phyloP scores from a whole-genome alignment of 352 stramenopile genomes.

The Phytophthora macrochlamydospora region DNA sequence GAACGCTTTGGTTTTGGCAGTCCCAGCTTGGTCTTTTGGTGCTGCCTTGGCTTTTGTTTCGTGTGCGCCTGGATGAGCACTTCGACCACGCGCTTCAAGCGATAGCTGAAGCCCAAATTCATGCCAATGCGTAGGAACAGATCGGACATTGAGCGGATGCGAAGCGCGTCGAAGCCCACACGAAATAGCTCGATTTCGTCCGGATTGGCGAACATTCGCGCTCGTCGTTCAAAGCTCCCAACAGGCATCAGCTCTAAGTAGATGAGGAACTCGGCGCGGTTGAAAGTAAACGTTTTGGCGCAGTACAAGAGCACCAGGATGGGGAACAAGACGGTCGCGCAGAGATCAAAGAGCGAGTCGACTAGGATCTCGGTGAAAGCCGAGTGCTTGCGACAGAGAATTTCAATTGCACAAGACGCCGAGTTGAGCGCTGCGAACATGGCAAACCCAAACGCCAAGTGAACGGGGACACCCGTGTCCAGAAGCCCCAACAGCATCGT shows the following conservation, averaged over 20 bases:
- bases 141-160: conserved; percentile 25
- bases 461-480: conserved; percentile 31
- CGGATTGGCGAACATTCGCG: conserved; percentile 33
- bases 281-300: conserved; percentile 31
- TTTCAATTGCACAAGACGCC: conserved; percentile 22
- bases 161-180: conserved; percentile 39
- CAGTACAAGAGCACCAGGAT: conserved; percentile 31
- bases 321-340: conserved; percentile 35
- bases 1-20: background rate
- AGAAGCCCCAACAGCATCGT: conserved; percentile 33
- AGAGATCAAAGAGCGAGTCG: conserved; percentile 46
- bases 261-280: conserved; percentile 29
- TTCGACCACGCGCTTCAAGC: conserved; percentile 44
- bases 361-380: conserved; percentile 41
- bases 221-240: conserved; percentile 41
- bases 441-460: conserved; percentile 25
- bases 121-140: conserved; percentile 43
- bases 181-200: conserved; percentile 35
- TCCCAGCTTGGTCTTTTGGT: too few relatives aligned
- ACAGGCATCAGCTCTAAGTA: conserved; percentile 26
- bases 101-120: conserved; percentile 43
- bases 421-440: conserved; percentile 30
- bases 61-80: conserved; percentile 1
- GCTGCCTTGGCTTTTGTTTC: too few relatives aligned
- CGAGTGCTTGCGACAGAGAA: conserved; percentile 24